A percentile compares a stretch with the other conserved stretches of the same genome.
Evolutionary conservation across 805 yeast genomes (phyloP).

Genomic region (Osmozyma mogii): DNA sequence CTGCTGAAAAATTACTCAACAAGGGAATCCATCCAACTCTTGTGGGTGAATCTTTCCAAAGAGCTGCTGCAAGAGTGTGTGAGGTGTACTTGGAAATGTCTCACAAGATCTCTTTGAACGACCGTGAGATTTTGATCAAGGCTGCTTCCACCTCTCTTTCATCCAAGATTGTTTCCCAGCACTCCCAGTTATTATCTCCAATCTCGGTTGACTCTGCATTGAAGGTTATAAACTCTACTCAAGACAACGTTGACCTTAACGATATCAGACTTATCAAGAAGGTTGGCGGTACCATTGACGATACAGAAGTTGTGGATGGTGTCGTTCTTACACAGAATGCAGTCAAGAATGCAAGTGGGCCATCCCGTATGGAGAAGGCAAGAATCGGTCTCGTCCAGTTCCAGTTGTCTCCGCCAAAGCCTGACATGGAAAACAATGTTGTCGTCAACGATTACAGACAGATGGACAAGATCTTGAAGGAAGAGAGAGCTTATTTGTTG

Average conservation of each 20-base stretch:
- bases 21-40: slow-evolving; percentile 95
- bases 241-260: slow-evolving; percentile 70
- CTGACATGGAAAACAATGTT: slow-evolving; percentile 95
- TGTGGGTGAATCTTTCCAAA: slow-evolving; percentile 87
- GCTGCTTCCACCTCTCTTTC: slow-evolving; percentile 94
- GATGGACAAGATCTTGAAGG: slow-evolving; percentile 97
- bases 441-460: slow-evolving; percentile 97
- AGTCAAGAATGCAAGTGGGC: slow-evolving; percentile 89
- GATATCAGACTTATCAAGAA: slow-evolving; percentile 88
- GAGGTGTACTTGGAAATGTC: slow-evolving; percentile 82
- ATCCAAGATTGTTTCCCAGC: slow-evolving; percentile 93
- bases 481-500: slow-evolving; percentile 91
- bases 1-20: slow-evolving; percentile 83
- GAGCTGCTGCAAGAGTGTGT: slow-evolving; percentile 77
- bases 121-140: slow-evolving; percentile 74
- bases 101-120: slow-evolving; percentile 66
- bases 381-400: slow-evolving; percentile 83
- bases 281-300: slow-evolving; percentile 96
- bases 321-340: slow-evolving; percentile 89
- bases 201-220: slow-evolving; percentile 91
- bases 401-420: slow-evolving; percentile 94
- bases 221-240: slow-evolving; percentile 55
- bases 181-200: slow-evolving; percentile 79
- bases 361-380: slow-evolving; percentile 90
- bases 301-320: slow-evolving; percentile 88